phyloP scores from a whole-genome alignment of 2,329 filamentous ascomycete genomes.

The Calonectria hongkongensis region DNA sequence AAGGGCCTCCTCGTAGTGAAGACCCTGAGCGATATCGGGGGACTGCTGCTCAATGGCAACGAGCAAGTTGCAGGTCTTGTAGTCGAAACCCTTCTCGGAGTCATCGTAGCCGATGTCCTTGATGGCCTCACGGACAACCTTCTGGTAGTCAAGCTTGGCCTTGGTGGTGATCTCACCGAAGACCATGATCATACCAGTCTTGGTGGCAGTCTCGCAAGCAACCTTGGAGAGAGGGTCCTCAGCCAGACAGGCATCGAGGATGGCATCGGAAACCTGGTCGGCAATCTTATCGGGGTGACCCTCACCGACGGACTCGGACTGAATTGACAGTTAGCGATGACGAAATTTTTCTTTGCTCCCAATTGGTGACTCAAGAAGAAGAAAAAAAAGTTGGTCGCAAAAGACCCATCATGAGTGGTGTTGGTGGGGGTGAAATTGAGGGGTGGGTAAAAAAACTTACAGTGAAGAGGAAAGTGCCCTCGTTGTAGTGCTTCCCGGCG shows the following conservation, averaged over 20 bases:
- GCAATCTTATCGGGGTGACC: conserved; percentile 98
- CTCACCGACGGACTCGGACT: conserved; percentile 92
- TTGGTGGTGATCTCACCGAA: conserved; percentile 99
- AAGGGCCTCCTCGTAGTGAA: conserved; percentile 97
- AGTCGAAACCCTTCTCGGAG: conserved; percentile 98
- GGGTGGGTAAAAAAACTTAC: conserved; percentile 63
- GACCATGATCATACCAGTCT: conserved; percentile 99
- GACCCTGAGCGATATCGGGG: conserved; percentile 98
- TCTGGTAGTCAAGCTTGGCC: conserved; percentile 97
- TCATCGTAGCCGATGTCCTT: conserved; percentile 99
- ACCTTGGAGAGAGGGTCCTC: conserved; percentile 99
- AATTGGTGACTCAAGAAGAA: conserved; percentile 20
- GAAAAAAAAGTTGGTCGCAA: conserved; percentile 33
- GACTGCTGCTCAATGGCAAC: conserved; percentile 99
- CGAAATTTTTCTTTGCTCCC: conserved; percentile 10
- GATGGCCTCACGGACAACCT: conserved; percentile 94
- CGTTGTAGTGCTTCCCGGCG: conserved; percentile 70
- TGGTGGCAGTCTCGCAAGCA: conserved; percentile 99
- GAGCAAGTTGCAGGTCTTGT: conserved; percentile 99
- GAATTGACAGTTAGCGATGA: conserved; percentile 51
- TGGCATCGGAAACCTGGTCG: conserved; percentile 98
- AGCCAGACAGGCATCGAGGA: conserved; percentile 97
- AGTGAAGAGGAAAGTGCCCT: conserved; percentile 89
- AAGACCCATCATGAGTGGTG: conserved; percentile 35
- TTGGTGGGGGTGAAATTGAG: conserved; percentile 26